Evolutionary conservation across 78 protist species (phyloP), one percentile per base, ranked within the genome.

Genomic region (Dictyostelium purpureum): DNA sequence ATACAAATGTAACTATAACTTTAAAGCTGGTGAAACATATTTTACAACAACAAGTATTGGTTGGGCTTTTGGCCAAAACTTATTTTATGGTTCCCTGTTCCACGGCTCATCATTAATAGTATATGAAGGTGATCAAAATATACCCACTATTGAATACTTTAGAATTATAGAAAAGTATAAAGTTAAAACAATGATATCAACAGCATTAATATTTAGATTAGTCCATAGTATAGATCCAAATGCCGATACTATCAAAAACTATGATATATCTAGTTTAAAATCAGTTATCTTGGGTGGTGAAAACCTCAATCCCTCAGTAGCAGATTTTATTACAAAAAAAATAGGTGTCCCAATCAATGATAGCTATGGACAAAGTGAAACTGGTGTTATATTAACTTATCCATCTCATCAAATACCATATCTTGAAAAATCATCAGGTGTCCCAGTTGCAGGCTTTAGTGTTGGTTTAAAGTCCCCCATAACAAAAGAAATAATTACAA

Each of bases 51-150:
- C 76, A 0, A 95, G 90, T 57, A 26, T 85, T 43, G 90, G 97
- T 14, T 94, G 96, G 96, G 76, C 80, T 5, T n/a, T 11, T 5
- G 93, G 91, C 0, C 93, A 87, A 57, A 35, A 74, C n/a, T 49
- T 70, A 9, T 35, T 59, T 12, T 94, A 88, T 56, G 82, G 79
- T 2, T 18, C 90, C 18, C 18, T 88, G 5, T 2, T 51, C 6
- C 9, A 1, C 24, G 96, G 96, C 2, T n/a, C 59, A n/a, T 87
- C 96, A 10, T 2, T 66, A 4, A 11, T 94, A 9, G 10, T 79
- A 75, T 87, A 38, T 7, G 96, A 94, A 56, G 93, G 96, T 0
- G 47, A 77, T 7, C 57, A 71, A 1, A 54, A 51, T 9, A 24
- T 70, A 7, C 96, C 96, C 5, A 94, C 88, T 45, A 38, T 77